These are phyloP conservation scores for Trifolium repens DNA, from an alignment of 306 rosid genomes.

Conservation along the genomic window DNA sequence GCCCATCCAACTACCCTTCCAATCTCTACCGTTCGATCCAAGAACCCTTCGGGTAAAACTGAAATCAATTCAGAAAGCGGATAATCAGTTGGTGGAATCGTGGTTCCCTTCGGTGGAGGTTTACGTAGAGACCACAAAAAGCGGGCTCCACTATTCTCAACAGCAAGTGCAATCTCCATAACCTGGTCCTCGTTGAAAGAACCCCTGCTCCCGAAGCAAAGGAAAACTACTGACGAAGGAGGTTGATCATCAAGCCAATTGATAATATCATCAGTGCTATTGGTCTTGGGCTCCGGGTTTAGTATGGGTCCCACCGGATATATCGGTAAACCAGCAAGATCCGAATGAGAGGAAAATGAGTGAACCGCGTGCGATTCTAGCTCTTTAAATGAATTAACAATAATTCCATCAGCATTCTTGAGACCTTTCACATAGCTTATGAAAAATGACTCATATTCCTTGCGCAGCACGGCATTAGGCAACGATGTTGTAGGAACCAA, in stretches of 20 bases:
- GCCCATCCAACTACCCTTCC: neutral
- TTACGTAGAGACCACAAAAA: slow-evolving; percentile 4
- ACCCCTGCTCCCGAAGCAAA: neutral
- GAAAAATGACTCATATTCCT: neutral
- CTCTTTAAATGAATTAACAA: slow-evolving; percentile 4
- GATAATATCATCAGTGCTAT: neutral
- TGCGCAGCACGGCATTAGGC: neutral
- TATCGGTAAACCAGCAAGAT: neutral
- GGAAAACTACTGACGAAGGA: neutral
- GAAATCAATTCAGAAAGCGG: neutral
- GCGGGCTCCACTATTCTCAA: neutral
- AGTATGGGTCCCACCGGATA: neutral
- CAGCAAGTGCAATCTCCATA: neutral
- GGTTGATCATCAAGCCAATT: neutral
- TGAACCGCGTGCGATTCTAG: neutral
- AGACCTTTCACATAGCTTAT: neutral
- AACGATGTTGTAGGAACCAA: neutral
- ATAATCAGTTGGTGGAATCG: neutral
- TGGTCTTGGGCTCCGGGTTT: neutral
- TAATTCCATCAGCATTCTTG: neutral
- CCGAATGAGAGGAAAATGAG: neutral
- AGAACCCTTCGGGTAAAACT: neutral
- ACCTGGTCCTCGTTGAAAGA: neutral
- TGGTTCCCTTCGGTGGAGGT: neutral
- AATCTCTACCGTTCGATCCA: neutral